phyloP scores from a whole-genome alignment of 108 stramenopile species.

The Cyclotella sp. region DNA sequence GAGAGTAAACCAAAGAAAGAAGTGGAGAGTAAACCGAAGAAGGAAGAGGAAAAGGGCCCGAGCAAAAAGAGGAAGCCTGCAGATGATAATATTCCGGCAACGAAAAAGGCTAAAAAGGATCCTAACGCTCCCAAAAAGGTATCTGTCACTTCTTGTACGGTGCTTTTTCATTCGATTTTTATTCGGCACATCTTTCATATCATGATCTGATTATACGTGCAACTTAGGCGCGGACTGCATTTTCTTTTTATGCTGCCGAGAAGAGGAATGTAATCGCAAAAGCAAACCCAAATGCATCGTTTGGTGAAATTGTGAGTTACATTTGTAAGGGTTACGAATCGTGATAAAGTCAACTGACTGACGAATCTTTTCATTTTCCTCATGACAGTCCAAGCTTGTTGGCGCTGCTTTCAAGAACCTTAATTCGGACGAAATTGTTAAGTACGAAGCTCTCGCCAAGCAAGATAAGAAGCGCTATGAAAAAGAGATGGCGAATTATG shows the following conservation, averaged over 20 bases:
- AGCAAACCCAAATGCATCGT: conserved; percentile 70
- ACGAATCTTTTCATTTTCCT: neutral
- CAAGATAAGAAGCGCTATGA: conserved; percentile 71
- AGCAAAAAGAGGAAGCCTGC: conserved; percentile 27
- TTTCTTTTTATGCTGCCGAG: conserved; percentile 40
- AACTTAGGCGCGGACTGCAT: conserved; percentile 22
- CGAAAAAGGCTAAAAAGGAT: conserved; percentile 57
- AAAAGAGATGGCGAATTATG: conserved; percentile 55
- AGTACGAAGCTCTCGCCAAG: conserved; percentile 64
- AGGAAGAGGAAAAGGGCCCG: conserved; percentile 15
- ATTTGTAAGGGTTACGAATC: neutral
- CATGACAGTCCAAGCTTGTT: conserved; percentile 50
- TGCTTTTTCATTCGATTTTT: neutral
- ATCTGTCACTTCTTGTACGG: neutral
- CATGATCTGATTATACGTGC: neutral
- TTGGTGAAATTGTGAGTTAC: conserved; percentile 72
- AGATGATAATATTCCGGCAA: conserved; percentile 29
- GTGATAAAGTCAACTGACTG: neutral
- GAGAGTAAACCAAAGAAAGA: conserved; percentile 41
- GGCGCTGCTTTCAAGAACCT: conserved; percentile 63
- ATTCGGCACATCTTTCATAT: neutral
- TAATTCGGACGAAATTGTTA: conserved; percentile 51
- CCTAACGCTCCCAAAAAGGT: conserved; percentile 56
- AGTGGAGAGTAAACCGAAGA: conserved; percentile 10
- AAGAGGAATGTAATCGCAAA: conserved; percentile 53